These are phyloP conservation scores for Chrysoporthe puriensis DNA, from an alignment of 2,329 filamentous ascomycete species.

Conservation along the genomic window DNA sequence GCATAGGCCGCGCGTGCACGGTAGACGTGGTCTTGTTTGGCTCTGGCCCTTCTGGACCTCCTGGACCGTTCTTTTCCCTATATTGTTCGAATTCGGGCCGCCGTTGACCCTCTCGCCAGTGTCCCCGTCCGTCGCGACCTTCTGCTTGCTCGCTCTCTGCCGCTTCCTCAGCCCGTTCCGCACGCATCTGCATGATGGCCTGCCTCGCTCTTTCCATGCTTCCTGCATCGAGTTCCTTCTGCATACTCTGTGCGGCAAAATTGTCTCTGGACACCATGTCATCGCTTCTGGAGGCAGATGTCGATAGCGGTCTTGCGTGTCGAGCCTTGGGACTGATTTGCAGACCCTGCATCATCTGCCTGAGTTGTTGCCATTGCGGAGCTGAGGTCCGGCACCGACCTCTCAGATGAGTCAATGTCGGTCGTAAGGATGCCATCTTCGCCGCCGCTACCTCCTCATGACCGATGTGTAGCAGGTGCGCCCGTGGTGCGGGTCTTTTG, in stretches of 20 bases:
- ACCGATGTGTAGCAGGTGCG: constrained; percentile 22
- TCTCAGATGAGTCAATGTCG: constrained; percentile 25
- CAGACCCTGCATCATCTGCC: constrained; percentile 25
- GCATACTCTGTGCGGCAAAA: constrained; percentile 1
- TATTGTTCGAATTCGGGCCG: background rate
- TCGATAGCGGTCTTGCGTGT: constrained; percentile 24
- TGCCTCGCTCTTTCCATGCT: constrained; percentile 3
- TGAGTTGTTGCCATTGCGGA: constrained; percentile 30
- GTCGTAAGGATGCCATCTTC: constrained; percentile 29
- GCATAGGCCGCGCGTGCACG: constrained; percentile 72
- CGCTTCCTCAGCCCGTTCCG: background rate
- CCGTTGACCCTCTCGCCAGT: background rate
- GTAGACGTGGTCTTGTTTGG: background rate
- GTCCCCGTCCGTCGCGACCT: background rate
- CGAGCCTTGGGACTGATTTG: constrained; percentile 22
- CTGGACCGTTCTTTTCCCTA: background rate
- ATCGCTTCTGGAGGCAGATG: constrained; percentile 13
- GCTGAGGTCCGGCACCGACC: constrained; percentile 24
- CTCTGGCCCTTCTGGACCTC: background rate
- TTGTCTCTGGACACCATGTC: constrained; percentile 12
- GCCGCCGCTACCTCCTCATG: constrained; percentile 27
- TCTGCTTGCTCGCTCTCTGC: background rate
- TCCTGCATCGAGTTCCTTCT: background rate
- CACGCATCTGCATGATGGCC: background rate
- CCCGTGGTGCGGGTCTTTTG: constrained; percentile 12